Conservation (phyloP, 2,329 filamentous ascomycete species). For the Fusarium avenaceum region DNA sequence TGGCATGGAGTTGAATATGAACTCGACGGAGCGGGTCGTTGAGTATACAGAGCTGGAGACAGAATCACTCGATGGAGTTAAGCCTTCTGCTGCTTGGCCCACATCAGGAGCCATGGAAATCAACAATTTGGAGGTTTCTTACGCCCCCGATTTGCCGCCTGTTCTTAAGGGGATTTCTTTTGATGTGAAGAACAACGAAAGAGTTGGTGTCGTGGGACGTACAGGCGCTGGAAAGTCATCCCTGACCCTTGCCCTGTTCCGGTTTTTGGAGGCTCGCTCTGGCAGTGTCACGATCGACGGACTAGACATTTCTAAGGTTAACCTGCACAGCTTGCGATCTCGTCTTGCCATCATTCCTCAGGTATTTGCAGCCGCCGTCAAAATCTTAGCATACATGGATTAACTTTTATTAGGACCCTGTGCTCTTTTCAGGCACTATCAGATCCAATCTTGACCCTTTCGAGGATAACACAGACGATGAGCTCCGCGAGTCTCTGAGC, state of each 20-base stretch:
- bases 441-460: conserved; percentile 84
- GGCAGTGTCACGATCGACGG: conserved; percentile 80
- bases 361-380: conserved; percentile 45
- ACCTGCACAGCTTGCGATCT: conserved; percentile 77
- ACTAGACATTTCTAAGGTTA: conserved; percentile 79
- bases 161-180: conserved; percentile 80
- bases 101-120: conserved; percentile 79
- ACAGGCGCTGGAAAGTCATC: conserved; percentile 85
- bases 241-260: conserved; percentile 80
- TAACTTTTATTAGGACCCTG: conserved; percentile 71
- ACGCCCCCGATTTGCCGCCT: conserved; percentile 77
- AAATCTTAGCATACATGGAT: not conserved
- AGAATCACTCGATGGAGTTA: conserved; percentile 72
- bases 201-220: conserved; percentile 81
- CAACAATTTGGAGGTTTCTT: conserved; percentile 77
- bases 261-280: conserved; percentile 77
- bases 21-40: conserved; percentile 79
- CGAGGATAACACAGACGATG: conserved; percentile 74
- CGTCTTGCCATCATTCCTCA: conserved; percentile 84
- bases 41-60: conserved; percentile 79
- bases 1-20: conserved; percentile 82
- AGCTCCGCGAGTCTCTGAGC: conserved; percentile 76
- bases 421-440: conserved; percentile 84
- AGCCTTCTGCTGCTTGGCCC: conserved; percentile 80
- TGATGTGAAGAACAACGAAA: conserved; percentile 73